A percentile compares a stretch with the other conserved stretches of the same genome.
Conservation (phyloP, 257 asterid species). For the Mitragyna speciosa region DNA sequence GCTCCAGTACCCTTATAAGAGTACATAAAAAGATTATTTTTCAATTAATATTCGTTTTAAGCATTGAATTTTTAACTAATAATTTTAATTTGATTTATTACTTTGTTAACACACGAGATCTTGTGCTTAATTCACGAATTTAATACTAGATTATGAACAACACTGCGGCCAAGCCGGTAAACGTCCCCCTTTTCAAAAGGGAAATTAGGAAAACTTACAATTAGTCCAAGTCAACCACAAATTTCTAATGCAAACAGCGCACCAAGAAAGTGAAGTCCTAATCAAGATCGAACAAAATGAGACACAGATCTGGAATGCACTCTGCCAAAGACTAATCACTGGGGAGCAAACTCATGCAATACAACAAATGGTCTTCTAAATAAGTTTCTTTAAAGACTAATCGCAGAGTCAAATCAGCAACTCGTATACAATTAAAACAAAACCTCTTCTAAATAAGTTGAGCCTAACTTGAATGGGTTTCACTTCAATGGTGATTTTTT, state of each 20-base stretch:
- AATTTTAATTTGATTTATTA: too few relatives aligned
- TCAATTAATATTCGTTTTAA: too few relatives aligned
- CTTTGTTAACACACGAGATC: too few relatives aligned
- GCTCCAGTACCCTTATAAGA: too few relatives aligned
- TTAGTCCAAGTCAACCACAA: neutral
- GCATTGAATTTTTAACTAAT: too few relatives aligned
- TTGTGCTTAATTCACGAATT: too few relatives aligned
- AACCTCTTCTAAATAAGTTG: neutral
- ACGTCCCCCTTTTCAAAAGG: neutral
- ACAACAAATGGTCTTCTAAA: too few relatives aligned
- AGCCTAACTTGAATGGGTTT: neutral
- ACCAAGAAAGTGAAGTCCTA: neutral
- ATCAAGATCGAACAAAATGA: neutral
- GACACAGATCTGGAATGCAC: neutral
- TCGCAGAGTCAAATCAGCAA: neutral
- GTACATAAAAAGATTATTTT: too few relatives aligned
- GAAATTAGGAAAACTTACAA: neutral
- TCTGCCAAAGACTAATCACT: neutral
- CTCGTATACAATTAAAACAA: neutral
- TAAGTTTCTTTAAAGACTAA: too few relatives aligned
- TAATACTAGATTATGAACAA: neutral
- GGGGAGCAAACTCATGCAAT: too few relatives aligned
- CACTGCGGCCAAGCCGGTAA: neutral
- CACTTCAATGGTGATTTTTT: neutral
- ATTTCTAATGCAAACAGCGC: neutral